Evolutionary conservation across 345 rosid species (phyloP).

Genomic region (Rhodamnia rubescens): DNA sequence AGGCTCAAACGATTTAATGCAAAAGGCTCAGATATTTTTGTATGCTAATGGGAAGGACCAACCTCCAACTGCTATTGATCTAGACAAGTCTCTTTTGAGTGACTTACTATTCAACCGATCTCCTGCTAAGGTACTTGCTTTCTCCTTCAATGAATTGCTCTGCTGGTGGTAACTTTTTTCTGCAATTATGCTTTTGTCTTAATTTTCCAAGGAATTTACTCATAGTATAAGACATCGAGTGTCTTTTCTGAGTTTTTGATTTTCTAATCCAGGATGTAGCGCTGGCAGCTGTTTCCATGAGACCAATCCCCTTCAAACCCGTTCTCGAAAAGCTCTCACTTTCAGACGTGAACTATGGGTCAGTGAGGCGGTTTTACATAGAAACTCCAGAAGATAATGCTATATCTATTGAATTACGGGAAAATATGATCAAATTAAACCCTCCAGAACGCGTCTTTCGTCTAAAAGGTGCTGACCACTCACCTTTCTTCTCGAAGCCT

Average conservation of each 20-base stretch:
- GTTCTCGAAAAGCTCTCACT: slow-evolving; percentile 79
- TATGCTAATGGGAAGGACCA: slow-evolving; percentile 67
- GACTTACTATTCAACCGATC: slow-evolving; percentile 82
- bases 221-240: neutral
- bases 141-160: neutral
- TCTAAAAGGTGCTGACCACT: slow-evolving; percentile 87
- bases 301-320: slow-evolving; percentile 84
- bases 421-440: slow-evolving; percentile 57
- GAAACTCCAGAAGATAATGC: slow-evolving; percentile 75
- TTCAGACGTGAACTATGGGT: slow-evolving; percentile 55
- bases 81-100: slow-evolving; percentile 59
- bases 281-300: slow-evolving; percentile 90
- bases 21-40: slow-evolving; percentile 63
- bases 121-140: slow-evolving; percentile 57
- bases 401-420: slow-evolving; percentile 51
- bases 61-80: slow-evolving; percentile 85
- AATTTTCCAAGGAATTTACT: neutral
- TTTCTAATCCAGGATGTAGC: slow-evolving; percentile 57
- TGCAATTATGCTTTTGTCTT: neutral
- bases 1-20: slow-evolving; percentile 53
- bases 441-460: slow-evolving; percentile 73
- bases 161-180: neutral
- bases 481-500: slow-evolving; percentile 97
- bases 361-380: slow-evolving; percentile 78
- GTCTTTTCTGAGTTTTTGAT: neutral